Percentiles rank a stretch among this genome's conserved stretches.
These are phyloP conservation scores for Fusarium compactum DNA, from an alignment of 2,329 filamentous ascomycete species.

Conservation along the genomic window DNA sequence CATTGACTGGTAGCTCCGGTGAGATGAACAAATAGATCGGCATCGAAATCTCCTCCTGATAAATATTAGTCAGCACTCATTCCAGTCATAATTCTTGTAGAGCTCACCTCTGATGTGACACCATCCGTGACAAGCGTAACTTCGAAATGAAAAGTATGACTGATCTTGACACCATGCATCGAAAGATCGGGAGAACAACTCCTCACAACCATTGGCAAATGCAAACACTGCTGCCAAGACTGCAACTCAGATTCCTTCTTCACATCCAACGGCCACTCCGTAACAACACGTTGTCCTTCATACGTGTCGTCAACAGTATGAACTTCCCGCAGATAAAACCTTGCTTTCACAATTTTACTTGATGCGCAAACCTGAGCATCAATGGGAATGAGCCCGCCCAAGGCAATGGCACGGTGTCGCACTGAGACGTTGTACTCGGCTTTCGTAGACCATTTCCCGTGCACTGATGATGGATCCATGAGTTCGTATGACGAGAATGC, in stretches of 20 bases:
- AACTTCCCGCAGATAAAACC: not conserved
- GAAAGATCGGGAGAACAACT: slow-evolving; percentile 5
- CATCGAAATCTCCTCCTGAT: not conserved
- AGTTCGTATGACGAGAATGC: slow-evolving; percentile 16
- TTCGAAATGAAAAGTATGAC: slow-evolving; percentile 2
- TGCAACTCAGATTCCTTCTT: not conserved
- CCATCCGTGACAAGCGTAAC: not conserved
- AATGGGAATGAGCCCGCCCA: not conserved
- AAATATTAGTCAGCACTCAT: fast-evolving
- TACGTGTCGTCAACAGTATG: not conserved
- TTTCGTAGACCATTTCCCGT: not conserved
- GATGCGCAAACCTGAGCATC: not conserved
- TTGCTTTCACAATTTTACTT: not conserved
- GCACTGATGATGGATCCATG: slow-evolving; percentile 3
- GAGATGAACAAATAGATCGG: slow-evolving; percentile 16
- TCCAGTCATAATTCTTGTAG: fast-evolving
- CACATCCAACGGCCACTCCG: slow-evolving; percentile 8
- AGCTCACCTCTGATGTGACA: not conserved
- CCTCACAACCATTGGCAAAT: slow-evolving; percentile 1
- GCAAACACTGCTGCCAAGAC: slow-evolving; percentile 18
- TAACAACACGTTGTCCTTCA: slow-evolving; percentile 4
- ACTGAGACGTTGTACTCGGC: slow-evolving; percentile 11
- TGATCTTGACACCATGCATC: not conserved
- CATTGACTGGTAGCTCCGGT: not conserved
- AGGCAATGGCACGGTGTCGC: slow-evolving; percentile 2